A percentile compares a stretch with the other conserved stretches of the same genome.
Conservation (phyloP, 2,329 filamentous ascomycete species). For the Cytospora chrysosperma region DNA sequence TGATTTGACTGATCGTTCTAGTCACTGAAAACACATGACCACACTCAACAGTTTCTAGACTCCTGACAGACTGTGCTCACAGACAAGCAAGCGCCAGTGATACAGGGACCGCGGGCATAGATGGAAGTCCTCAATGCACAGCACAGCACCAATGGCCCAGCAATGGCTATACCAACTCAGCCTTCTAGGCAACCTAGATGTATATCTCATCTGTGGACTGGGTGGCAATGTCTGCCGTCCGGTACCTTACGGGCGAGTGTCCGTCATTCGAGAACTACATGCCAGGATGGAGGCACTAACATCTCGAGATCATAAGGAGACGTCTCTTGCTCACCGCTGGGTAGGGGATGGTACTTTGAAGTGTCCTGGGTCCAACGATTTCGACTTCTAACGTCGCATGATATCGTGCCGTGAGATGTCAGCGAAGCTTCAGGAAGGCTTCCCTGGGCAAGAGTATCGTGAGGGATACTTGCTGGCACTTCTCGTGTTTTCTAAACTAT, state of each 20-base stretch:
- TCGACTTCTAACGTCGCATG: background rate
- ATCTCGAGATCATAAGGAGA: background rate
- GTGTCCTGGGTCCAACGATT: background rate
- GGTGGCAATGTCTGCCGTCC: background rate
- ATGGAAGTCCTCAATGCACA: background rate
- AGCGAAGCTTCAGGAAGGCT: background rate
- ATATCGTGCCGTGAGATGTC: background rate
- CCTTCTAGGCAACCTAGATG: too few relatives aligned
- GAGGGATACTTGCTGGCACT: background rate
- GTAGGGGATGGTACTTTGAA: too few relatives aligned
- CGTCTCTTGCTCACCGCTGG: background rate
- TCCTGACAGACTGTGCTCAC: background rate
- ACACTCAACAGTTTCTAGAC: background rate
- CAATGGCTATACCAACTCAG: background rate
- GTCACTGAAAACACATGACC: background rate
- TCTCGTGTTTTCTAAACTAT: background rate
- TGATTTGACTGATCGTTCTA: background rate
- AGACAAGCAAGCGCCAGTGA: background rate
- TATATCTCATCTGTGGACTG: background rate
- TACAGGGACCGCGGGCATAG: background rate
- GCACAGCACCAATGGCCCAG: background rate
- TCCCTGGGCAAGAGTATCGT: background rate
- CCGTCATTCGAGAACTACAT: background rate
- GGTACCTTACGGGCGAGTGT: background rate
- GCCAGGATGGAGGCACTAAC: too few relatives aligned